A percentile compares a stretch with the other conserved stretches of the same genome.
These are phyloP conservation scores for Schwanniomyces sp. DNA, from an alignment of 805 yeast species.

Conservation along the genomic window DNA sequence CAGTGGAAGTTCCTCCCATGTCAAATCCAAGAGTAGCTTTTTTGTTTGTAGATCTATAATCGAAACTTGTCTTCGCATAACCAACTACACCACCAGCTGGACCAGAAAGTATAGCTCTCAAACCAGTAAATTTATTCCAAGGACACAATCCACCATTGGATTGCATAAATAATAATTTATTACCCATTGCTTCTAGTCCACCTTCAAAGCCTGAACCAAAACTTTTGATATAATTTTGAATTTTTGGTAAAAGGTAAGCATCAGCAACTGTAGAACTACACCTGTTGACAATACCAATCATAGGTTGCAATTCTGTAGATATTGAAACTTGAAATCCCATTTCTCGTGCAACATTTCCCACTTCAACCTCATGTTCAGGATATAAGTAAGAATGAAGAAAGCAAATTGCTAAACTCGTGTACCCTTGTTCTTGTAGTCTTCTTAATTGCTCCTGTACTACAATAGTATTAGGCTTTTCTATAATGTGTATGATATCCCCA, in stretches of 20 bases:
- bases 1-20: slow-evolving; percentile 48
- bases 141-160: slow-evolving; percentile 90
- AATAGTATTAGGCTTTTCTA: slow-evolving; percentile 28
- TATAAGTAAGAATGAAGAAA: slow-evolving; percentile 41
- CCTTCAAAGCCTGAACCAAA: slow-evolving; percentile 32
- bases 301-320: slow-evolving; percentile 32
- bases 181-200: no score
- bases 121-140: slow-evolving; percentile 74
- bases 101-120: slow-evolving; percentile 81
- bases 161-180: slow-evolving; percentile 79
- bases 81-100: slow-evolving; percentile 98
- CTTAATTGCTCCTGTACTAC: slow-evolving; percentile 18
- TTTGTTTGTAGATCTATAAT: slow-evolving; percentile 12
- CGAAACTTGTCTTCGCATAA: slow-evolving; percentile 73
- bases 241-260: slow-evolving; percentile 36
- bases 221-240: slow-evolving; percentile 24
- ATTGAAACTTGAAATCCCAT: slow-evolving; percentile 42
- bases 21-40: slow-evolving; percentile 32
- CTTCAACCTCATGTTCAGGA: slow-evolving; percentile 35
- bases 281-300: slow-evolving; percentile 34
- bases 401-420: slow-evolving; percentile 35
- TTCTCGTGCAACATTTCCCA: slow-evolving; percentile 33
- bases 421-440: no score
- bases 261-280: slow-evolving; percentile 36
- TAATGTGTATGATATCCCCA: slow-evolving; percentile 31